These are phyloP conservation scores for Triticum timopheevii DNA, from an alignment of 176 grass and related monocot species.

Conservation along the genomic window DNA sequence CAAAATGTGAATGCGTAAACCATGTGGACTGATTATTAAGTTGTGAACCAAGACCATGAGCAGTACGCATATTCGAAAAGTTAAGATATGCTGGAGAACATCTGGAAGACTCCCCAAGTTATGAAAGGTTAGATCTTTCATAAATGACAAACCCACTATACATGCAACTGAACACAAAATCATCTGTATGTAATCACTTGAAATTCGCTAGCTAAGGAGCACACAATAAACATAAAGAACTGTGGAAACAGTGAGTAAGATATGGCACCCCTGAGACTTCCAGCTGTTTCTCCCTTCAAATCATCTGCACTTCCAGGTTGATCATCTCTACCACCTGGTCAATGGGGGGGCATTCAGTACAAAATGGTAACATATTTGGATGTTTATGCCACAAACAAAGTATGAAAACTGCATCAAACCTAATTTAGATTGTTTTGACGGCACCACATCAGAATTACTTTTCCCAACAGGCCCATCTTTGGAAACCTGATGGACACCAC, in stretches of 20 bases:
- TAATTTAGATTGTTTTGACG: conserved; percentile 50
- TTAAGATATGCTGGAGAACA: background rate
- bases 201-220: conserved; percentile 7
- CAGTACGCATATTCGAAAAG: background rate
- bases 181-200: conserved; percentile 15
- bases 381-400: background rate
- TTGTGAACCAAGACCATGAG: background rate
- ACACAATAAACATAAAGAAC: conserved; percentile 14
- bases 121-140: conserved; percentile 9
- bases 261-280: conserved; percentile 29
- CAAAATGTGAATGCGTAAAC: conserved; percentile 9
- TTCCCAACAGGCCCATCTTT: conserved; percentile 85
- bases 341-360: conserved; percentile 4
- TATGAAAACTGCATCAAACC: conserved; percentile 9
- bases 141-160: background rate
- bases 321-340: conserved; percentile 58
- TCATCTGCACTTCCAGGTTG: conserved; percentile 50
- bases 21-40: background rate
- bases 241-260: background rate
- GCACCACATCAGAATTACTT: conserved; percentile 38
- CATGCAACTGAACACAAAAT: conserved; percentile 4
- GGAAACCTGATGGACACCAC: conserved; percentile 67
- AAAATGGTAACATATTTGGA: conserved; percentile 9
- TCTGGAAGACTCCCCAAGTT: conserved; percentile 17
- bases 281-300: conserved; percentile 44